Evolutionary conservation across 306 rosid genomes (phyloP).

Genomic region (Quercus wislizeni): DNA sequence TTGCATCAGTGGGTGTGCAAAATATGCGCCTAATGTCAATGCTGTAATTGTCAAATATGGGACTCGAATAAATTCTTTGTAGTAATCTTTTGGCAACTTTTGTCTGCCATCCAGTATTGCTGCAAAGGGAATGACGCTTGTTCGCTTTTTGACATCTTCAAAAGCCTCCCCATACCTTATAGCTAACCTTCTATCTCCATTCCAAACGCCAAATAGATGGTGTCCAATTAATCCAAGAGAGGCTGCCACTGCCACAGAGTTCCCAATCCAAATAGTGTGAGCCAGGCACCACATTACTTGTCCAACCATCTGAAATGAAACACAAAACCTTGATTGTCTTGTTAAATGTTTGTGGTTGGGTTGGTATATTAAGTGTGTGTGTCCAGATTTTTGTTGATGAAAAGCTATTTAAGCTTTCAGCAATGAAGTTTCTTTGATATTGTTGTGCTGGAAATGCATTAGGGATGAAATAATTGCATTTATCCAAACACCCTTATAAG

Average conservation of each 20-base stretch:
- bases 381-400: not conserved
- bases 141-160: constrained; percentile 60
- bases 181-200: constrained; percentile 80
- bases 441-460: not conserved
- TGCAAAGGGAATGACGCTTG: constrained; percentile 82
- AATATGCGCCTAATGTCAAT: constrained; percentile 76
- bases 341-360: not conserved
- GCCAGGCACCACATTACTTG: constrained; percentile 97
- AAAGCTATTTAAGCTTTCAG: not conserved
- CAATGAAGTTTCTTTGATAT: not conserved
- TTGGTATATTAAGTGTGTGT: not conserved
- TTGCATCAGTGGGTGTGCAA: constrained; percentile 92
- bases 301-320: constrained; percentile 69
- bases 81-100: constrained; percentile 72
- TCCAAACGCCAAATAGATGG: constrained; percentile 94
- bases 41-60: constrained; percentile 80
- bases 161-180: constrained; percentile 60
- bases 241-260: constrained; percentile 79
- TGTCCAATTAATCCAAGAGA: constrained; percentile 84
- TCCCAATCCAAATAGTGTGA: constrained; percentile 92
- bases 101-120: constrained; percentile 91
- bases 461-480: not conserved
- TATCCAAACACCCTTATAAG: not conserved
- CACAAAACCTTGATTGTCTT: constrained; percentile 14
- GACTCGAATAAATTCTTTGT: constrained; percentile 80